These are phyloP conservation scores for sunflower (Helianthus annuus) DNA, from an alignment of 129 eudicot genomes.

Conservation along the genomic window DNA sequence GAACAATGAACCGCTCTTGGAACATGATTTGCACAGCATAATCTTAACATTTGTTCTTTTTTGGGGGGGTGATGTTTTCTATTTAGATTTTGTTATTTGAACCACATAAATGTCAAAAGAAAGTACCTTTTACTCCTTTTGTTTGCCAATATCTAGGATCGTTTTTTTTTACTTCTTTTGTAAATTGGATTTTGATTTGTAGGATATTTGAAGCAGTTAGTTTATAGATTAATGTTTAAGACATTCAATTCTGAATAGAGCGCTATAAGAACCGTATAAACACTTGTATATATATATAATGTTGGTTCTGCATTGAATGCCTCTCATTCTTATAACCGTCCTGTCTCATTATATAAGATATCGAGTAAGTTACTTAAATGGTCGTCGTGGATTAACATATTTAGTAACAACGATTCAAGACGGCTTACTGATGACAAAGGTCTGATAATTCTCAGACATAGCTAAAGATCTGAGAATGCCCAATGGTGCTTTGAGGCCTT, in stretches of 20 bases:
- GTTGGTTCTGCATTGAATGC: too few species aligned
- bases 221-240: neutral
- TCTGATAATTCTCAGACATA: too few species aligned
- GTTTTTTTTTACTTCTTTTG: neutral
- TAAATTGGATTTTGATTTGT: neutral
- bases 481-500: too few species aligned
- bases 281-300: too few species aligned
- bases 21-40: constrained; percentile 13
- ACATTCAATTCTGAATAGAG: too few species aligned
- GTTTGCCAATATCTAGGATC: constrained; percentile 2
- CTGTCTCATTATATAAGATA: neutral
- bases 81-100: constrained; percentile 28
- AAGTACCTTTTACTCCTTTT: constrained; percentile 3
- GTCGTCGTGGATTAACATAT: neutral
- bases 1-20: constrained; percentile 1
- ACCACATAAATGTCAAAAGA: constrained; percentile 19
- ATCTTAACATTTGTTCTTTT: neutral
- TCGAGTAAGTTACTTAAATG: neutral
- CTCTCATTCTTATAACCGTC: neutral
- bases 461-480: too few species aligned
- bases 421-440: too few species aligned
- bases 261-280: too few species aligned
- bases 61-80: constrained; percentile 28
- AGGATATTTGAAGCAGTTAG: constrained; percentile 5
- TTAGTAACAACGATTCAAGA: too few species aligned